Conservation (phyloP, 2,329 filamentous ascomycete species). For the Coniochaeta sp. region DNA sequence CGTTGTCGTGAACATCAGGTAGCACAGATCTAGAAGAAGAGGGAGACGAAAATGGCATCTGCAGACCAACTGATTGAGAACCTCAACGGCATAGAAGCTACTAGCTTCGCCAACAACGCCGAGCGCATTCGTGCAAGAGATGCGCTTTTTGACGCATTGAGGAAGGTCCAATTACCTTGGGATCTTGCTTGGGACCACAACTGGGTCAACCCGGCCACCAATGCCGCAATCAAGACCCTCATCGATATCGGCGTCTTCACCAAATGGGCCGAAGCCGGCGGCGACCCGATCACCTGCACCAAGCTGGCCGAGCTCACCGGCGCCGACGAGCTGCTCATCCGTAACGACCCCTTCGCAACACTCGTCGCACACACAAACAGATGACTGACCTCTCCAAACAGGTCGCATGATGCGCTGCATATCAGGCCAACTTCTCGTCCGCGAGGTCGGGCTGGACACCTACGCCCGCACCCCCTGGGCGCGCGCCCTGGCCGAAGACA, state of each 20-base stretch:
- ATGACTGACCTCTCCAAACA: slow-evolving; percentile 9
- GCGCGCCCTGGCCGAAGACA: slow-evolving; percentile 6
- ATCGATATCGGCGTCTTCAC: slow-evolving; percentile 29
- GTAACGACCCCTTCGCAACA: too few species aligned
- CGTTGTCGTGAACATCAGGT: too few species aligned
- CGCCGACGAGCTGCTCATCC: slow-evolving; percentile 24
- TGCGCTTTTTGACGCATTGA: slow-evolving; percentile 21
- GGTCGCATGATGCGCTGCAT: slow-evolving; percentile 27
- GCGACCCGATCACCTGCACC: slow-evolving; percentile 19
- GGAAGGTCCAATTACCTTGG: slow-evolving; percentile 28
- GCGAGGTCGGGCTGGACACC: slow-evolving; percentile 24
- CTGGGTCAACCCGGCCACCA: slow-evolving; percentile 24
- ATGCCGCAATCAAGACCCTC: slow-evolving; percentile 26
- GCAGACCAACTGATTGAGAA: slow-evolving; percentile 17
- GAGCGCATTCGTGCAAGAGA: slow-evolving; percentile 25
- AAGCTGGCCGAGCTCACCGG: slow-evolving; percentile 25
- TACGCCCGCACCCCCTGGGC: slow-evolving; percentile 25
- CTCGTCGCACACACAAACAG: too few species aligned
- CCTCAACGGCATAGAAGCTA: slow-evolving; percentile 17
- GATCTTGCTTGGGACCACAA: slow-evolving; percentile 30
- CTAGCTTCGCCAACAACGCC: slow-evolving; percentile 22
- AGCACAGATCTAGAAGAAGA: slow-evolving; percentile 6
- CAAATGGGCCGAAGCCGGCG: slow-evolving; percentile 25
- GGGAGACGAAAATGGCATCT: slow-evolving; percentile 15
- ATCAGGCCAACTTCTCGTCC: slow-evolving; percentile 25